These are phyloP conservation scores for Vigna mungo DNA, from an alignment of 306 rosid species.

Conservation along the genomic window DNA sequence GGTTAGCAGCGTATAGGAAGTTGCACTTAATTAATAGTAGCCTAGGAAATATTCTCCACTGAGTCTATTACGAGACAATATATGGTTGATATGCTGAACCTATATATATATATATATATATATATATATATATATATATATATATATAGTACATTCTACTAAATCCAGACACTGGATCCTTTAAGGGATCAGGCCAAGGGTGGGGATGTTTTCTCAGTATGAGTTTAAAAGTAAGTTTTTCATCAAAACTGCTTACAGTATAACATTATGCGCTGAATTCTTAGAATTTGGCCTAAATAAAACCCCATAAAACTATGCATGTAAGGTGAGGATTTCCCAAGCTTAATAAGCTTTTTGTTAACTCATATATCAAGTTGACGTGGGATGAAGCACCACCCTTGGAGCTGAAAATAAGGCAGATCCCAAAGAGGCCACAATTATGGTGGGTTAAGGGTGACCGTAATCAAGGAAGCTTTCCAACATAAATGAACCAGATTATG, in stretches of 20 bases:
- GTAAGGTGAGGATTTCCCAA: neutral
- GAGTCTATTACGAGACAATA: neutral
- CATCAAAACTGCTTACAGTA: conserved; percentile 22
- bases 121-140: neutral
- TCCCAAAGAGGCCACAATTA: neutral
- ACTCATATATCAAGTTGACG: neutral
- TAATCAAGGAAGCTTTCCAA: neutral
- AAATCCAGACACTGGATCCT: conserved; percentile 17
- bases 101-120: neutral
- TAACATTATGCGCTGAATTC: conserved; percentile 28
- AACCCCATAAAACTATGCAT: neutral
- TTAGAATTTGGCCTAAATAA: neutral
- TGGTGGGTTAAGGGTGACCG: neutral
- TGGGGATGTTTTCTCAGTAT: conserved; percentile 22
- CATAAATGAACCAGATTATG: conserved; percentile 14
- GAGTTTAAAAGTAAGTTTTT: conserved; percentile 5
- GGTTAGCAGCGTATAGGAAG: neutral
- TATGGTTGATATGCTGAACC: neutral
- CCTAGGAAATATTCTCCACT: neutral
- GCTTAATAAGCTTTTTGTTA: neutral
- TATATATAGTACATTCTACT: neutral
- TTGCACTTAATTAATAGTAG: too few species aligned
- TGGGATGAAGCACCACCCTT: neutral
- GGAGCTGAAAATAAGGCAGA: neutral
- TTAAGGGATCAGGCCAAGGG: conserved; percentile 23